These are phyloP conservation scores for Coniochaeta sp. DNA, from an alignment of 2,329 filamentous ascomycete genomes.

Conservation along the genomic window DNA sequence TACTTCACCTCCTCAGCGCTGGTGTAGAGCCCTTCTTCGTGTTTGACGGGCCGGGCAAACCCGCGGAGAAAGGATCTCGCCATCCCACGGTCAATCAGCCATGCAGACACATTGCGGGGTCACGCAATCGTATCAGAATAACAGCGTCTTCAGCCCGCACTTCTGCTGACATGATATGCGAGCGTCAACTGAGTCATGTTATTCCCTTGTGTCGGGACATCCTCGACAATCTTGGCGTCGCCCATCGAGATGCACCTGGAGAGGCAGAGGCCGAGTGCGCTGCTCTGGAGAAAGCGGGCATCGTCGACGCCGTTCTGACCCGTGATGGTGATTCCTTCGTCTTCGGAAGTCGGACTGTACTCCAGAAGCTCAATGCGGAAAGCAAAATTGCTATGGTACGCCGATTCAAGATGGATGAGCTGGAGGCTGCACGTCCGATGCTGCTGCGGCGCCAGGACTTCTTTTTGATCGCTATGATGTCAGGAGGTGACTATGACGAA, in stretches of 20 bases:
- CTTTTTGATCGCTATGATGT: not conserved
- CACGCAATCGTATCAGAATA: not conserved
- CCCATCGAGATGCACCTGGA: not conserved
- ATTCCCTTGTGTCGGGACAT: conserved; percentile 2
- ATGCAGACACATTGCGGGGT: not conserved
- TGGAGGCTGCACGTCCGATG: not conserved
- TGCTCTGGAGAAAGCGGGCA: not conserved
- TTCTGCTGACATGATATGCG: not conserved
- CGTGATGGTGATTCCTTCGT: conserved; percentile 4
- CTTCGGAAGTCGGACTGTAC: conserved; percentile 1
- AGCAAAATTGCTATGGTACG: not conserved
- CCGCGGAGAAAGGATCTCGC: not conserved
- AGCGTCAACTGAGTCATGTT: not conserved
- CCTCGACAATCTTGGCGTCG: not conserved
- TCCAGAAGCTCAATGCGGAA: not conserved
- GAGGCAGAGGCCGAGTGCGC: conserved; percentile 4
- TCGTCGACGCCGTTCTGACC: conserved; percentile 1
- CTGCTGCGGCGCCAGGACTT: not conserved
- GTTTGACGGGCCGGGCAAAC: conserved; percentile 4
- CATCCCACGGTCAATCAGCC: not conserved
- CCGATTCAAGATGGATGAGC: not conserved
- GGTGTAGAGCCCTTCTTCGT: conserved; percentile 6
- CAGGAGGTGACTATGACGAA: not conserved
- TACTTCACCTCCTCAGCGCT: conserved; percentile 5
- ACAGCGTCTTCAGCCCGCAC: not conserved